Base-by-base conservation (phyloP, 768 basidiomycete species). In the Strobilomyces dryophilus region DNA sequence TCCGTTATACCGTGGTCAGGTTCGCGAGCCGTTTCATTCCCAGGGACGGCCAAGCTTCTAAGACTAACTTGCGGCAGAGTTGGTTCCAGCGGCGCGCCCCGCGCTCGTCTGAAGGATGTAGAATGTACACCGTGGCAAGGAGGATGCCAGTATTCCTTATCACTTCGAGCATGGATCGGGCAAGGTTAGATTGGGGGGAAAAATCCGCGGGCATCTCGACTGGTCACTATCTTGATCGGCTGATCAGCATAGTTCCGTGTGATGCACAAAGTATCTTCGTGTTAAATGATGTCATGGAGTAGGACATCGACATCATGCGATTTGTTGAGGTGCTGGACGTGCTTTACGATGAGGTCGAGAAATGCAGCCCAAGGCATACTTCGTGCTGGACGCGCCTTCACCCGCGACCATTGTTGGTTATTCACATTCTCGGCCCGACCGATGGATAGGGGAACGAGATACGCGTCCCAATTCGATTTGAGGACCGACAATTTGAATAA, bases 231-330 rank as follows among this genome's bases (percentile, higher is more conserved):
- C 70, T 90, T 89, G 66, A 97, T 82, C 66, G 94, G 91, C 75
- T 95, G 93, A 75, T 93, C 90, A 47, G 87, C 84, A 71, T 97
- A 97, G 75, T 95, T 97, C 72, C 97, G 92, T 73, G 95, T 92
- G 79, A 97, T 92, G 60, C 91, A 88, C 57, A 91, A 84, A 46
- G 95, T 95, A 71, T 98, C 94, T 35, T 97, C 92, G 69, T 94
- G 90, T 95, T 95, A 81, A 98, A 98, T 51, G 92, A 95, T 66
- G 94, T 97, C 95, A 97, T 95, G 84, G 74, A 97, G 89, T 71
- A 97, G 87, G n/a, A 92, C 94, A 73, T 97, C 88, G 72, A 91
- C 87, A 58, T 82, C 82, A 66, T 82, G 76, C 45, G 83, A 80
- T 48, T 85, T 88, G 79, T 95, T 94, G 67, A 95, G 84, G 71